Conservation (phyloP, 2,329 filamentous ascomycete species). For the Ceratocystis papillata region DNA sequence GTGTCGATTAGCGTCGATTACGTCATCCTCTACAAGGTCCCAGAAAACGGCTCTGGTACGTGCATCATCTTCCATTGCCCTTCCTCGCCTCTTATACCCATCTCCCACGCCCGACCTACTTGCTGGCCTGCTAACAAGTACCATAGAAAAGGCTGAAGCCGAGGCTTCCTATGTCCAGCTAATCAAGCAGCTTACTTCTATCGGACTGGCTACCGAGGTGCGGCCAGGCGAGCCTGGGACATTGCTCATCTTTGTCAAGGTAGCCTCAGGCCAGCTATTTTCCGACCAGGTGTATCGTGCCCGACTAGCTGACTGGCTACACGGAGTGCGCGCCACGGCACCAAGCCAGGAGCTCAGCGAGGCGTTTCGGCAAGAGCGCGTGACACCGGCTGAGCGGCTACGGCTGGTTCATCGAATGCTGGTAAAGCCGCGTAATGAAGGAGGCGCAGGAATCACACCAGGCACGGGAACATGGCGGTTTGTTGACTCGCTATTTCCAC, state of each 20-base stretch:
- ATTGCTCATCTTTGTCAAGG: conserved; percentile 71
- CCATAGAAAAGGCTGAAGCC: conserved; percentile 44
- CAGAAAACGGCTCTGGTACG: conserved; percentile 46
- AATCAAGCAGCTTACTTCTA: conserved; percentile 59
- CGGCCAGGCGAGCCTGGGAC: conserved; percentile 65
- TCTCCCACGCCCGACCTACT: background rate
- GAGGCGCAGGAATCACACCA: conserved; percentile 67
- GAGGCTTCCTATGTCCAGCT: conserved; percentile 68
- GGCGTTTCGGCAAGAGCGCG: conserved; percentile 59
- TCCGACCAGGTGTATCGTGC: conserved; percentile 73
- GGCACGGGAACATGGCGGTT: conserved; percentile 59
- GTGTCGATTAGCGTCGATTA: conserved; percentile 60
- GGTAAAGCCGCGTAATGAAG: conserved; percentile 59
- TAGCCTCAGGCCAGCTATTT: conserved; percentile 64
- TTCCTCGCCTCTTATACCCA: background rate
- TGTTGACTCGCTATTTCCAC: conserved; percentile 62
- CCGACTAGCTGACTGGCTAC: conserved; percentile 85
- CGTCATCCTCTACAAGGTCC: conserved; percentile 69
- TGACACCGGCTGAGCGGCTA: conserved; percentile 79
- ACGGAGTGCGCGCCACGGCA: conserved; percentile 68
- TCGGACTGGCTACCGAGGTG: conserved; percentile 81
- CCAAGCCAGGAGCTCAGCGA: conserved; percentile 62
- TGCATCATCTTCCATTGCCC: conserved; percentile 9
- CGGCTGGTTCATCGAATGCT: conserved; percentile 81
- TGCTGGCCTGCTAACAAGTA: background rate